Evolutionary conservation across 83 land plant species (phyloP), one percentile per base, ranked within the genome.

Genomic region (Picea abies): DNA sequence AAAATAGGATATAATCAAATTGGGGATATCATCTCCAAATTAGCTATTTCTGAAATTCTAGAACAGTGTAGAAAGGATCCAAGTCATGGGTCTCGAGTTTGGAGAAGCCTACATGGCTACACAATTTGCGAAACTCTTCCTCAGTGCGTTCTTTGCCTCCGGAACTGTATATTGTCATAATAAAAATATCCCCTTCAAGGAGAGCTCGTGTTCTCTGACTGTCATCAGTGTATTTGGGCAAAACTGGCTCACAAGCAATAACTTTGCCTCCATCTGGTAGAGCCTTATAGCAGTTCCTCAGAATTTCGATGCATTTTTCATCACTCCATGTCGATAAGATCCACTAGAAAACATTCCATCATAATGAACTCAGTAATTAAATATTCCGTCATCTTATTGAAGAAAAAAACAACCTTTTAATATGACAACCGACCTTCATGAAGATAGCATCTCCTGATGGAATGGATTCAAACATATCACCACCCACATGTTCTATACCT

Each of bases 381-480:
- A 56, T 52, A 6, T 78, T 22, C 80, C 22, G 23, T 52, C 56
- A 52, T 52, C 14, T 52, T 52, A 52, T 52, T 52, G 56, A 14
- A 52, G 56, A 52, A 11, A 11, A 11, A 52, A 35, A 12, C 15
- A 44, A 44, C 47, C 7, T 0, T 7, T 79, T 19, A 22, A 63
- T 20, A 32, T 79, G 41, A 14, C 26, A 79, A 49, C 19, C 0
- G 15, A 91, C 93, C 93, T 91, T 91, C 92, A 87, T 89, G 84
- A 91, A 91, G 61, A 91, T 89, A 26, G 89, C 88, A 80, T 91
- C 93, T 19, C 84, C 93, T 1, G 79, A 19, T 17, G 93, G 93
- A 82, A 91, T 86, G 22, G 82, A 82, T 69, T 87, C 69, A 80
- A 91, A 90, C 90, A 91, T 91, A 64, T 89, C 86, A 4, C 92